Evolutionary conservation across 73 alveolate species (phyloP).

Genomic region (Paraurostyla sp.): DNA sequence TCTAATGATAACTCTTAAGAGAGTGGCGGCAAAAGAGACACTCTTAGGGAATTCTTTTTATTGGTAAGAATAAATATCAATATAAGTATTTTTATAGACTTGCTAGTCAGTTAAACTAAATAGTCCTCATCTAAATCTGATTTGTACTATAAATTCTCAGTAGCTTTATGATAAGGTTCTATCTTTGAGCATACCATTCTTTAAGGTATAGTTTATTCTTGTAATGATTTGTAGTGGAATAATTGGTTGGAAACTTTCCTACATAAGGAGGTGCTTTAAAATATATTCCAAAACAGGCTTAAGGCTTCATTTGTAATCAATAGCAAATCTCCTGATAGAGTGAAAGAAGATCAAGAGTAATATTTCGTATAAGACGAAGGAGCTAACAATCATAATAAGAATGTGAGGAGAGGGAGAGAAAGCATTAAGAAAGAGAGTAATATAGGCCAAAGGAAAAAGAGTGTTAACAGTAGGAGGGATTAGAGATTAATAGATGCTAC

Average conservation of each 20-base stretch:
- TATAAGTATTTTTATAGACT: background rate
- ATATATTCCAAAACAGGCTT: background rate
- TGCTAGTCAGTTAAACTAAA: background rate
- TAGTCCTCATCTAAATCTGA: background rate
- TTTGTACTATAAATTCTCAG: background rate
- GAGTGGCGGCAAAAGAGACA: background rate
- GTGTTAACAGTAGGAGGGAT: too few species aligned
- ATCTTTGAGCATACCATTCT: background rate
- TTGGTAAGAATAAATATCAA: background rate
- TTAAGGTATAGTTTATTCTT: background rate
- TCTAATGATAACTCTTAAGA: background rate
- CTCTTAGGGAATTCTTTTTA: background rate
- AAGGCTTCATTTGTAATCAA: slow-evolving; percentile 11
- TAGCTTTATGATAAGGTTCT: background rate
- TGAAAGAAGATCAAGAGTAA: too few species aligned
- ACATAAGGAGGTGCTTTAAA: background rate
- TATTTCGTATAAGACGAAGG: too few species aligned
- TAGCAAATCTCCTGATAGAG: too few species aligned
- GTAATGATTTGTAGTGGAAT: background rate
- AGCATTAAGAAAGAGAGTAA: too few species aligned
- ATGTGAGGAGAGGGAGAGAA: too few species aligned
- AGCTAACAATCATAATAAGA: too few species aligned
- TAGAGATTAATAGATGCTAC: too few species aligned
- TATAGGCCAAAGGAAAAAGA: too few species aligned
- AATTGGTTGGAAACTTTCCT: background rate